Conservation (phyloP, 164 flowering plant species). For the Malania oleifera region DNA sequence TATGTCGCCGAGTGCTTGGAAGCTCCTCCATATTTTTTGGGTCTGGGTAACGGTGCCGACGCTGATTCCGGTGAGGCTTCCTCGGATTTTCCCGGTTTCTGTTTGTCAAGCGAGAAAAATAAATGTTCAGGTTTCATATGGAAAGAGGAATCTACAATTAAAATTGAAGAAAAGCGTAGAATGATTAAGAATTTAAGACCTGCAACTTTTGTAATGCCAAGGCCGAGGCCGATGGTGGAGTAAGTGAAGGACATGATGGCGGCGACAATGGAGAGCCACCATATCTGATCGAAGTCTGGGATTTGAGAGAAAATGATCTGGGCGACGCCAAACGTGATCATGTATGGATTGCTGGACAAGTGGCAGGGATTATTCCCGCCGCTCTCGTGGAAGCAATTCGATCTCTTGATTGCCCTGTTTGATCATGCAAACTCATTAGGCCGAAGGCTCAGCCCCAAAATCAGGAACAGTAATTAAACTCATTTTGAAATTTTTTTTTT, state of each 20-base stretch:
- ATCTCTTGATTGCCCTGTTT: constrained; percentile 50
- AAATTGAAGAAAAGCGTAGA: no score
- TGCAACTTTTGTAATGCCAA: constrained; percentile 38
- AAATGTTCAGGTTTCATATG: neutral
- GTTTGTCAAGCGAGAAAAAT: constrained; percentile 1
- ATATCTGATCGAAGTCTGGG: constrained; percentile 41
- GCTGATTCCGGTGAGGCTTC: constrained; percentile 65
- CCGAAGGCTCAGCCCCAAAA: neutral
- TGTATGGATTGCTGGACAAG: constrained; percentile 42
- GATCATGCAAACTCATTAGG: constrained; percentile 3
- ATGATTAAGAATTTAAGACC: constrained; percentile 19
- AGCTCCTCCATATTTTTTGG: constrained; percentile 69
- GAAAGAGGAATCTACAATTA: neutral
- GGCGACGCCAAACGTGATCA: constrained; percentile 50
- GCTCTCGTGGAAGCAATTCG: constrained; percentile 48
- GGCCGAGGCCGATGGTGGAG: constrained; percentile 36
- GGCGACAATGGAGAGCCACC: constrained; percentile 47
- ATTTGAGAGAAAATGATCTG: constrained; percentile 42
- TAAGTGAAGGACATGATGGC: constrained; percentile 52
- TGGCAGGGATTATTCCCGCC: constrained; percentile 38
- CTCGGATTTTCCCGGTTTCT: constrained; percentile 46
- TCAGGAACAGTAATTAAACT: no score
- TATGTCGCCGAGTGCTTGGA: constrained; percentile 73
- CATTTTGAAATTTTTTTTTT: no score
- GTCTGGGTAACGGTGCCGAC: constrained; percentile 48